Evolutionary conservation across 805 yeast species (phyloP).

Genomic region (Nakazawaea pomicola): DNA sequence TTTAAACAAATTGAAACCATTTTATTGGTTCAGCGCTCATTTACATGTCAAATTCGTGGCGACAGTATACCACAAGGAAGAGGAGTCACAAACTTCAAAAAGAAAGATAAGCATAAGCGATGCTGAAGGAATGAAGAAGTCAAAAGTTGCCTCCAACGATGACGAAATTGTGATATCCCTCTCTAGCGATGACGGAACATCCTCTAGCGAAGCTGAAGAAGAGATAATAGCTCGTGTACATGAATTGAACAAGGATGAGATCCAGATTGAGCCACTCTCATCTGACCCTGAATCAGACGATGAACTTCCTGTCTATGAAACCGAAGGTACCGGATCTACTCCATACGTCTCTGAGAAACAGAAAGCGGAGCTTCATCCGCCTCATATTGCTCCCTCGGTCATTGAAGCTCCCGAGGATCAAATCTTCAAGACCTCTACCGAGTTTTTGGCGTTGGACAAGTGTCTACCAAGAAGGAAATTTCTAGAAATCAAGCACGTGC

Average conservation of each 20-base stretch:
- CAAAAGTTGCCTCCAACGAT: slow-evolving; percentile 14
- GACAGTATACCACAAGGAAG: slow-evolving; percentile 25
- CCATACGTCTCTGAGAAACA: no score
- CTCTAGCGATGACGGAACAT: slow-evolving; percentile 16
- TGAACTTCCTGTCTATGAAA: slow-evolving; percentile 6
- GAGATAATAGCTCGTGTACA: not conserved
- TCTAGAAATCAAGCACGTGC: slow-evolving; percentile 47
- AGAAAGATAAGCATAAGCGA: slow-evolving; percentile 9
- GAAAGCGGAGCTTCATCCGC: no score
- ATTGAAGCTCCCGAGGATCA: no score
- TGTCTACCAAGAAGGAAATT: slow-evolving; percentile 63
- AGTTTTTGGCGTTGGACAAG: slow-evolving; percentile 79
- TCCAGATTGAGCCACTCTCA: not conserved
- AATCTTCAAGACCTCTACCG: not conserved
- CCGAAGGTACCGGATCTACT: no score
- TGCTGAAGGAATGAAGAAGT: slow-evolving; percentile 6
- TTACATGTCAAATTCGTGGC: slow-evolving; percentile 76
- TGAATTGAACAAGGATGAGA: no score
- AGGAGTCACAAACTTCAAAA: slow-evolving; percentile 11
- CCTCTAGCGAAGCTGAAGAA: slow-evolving; percentile 6
- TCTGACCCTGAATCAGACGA: not conserved
- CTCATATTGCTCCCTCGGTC: no score
- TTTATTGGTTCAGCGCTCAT: slow-evolving; percentile 86
- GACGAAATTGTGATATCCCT: slow-evolving; percentile 24
- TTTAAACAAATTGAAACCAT: slow-evolving; percentile 52